Base-by-base conservation (phyloP, 495 filamentous ascomycete genomes). In the Cryomyces minteri region DNA sequence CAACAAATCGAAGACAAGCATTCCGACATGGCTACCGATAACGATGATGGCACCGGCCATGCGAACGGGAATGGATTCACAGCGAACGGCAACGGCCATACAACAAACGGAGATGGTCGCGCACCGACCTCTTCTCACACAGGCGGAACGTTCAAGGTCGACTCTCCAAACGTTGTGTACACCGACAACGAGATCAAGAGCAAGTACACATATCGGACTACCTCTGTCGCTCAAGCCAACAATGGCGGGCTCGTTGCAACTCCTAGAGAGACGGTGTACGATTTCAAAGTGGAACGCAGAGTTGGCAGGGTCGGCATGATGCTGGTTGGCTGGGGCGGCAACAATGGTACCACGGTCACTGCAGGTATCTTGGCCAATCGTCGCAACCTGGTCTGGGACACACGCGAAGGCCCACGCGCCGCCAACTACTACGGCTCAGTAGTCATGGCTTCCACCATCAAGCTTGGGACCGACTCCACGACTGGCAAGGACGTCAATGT, bases 391-490 rank as follows among this genome's bases (percentile, higher is more conserved):
- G 68, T 69, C 47, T 98, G 90, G 90, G 85, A 94, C 48, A 94
- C 90, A 51, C 85, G 85, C 58, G 82, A 94, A 65, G 90, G 88
- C 38, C 66, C 71, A 48, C 84, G 74, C 49, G 65, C 71, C 41
- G 81, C 90, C 65, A 96, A 98, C 66, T 98, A 98, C 72, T 98
- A 94, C 62, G 90, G 90, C 51, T 98, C 90, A 12, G 76, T 96
- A 50, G 73, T 95, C 62, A 95, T 96, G 92, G 70, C 78, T 51
- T 95, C 90, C 9, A 98, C 90, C 46, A 75, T 95, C 67, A 98
- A 95, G 74, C 77, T 98, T 45, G 90, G 90, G 38, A 84, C 77
- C 25, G 83, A 96, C 54, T 70, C 79, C 46, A 76, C 81, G 64
- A 87, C 88, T 40, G 76, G 72, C 54, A 74, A 84, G 66, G 90